Base-by-base conservation (phyloP, 306 rosid genomes). In the Quercus parvula region DNA sequence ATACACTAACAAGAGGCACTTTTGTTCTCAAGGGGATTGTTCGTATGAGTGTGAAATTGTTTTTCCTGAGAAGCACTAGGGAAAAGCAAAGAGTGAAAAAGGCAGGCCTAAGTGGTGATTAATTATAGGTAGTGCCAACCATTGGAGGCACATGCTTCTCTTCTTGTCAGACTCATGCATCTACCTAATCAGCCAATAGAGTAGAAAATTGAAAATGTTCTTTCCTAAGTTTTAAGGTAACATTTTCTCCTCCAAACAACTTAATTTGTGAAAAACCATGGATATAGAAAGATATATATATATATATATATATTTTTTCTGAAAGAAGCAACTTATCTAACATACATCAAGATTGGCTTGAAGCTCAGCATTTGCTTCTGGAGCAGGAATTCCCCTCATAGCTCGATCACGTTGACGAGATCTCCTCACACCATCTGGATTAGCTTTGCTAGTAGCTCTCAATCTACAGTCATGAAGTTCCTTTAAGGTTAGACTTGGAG, bases 331-430 rank as follows among this genome's bases (percentile, higher is more conserved):
- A 77, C 44, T 81, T 70, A 81, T 56, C 46, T 59, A 73, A 77
- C 91, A 66, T 91, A 96, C 99, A 82, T 96, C 99, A 67, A 96
- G 90, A 77, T 96, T 96, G 79, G 89, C 90, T 85, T 93, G 99
- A 84, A 93, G 89, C 85, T 96, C 99, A 30, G 99, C 98, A 83
- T 96, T 90, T 68, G 97, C 99, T 75, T 91, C 98, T 71, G 91
- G 98, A 82, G 87, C 94, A 35, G 98, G 91, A 81, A 90, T 79
- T 81, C 91, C 97, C 84, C 98, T 91, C 24, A 84, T 88, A 75
- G 79, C 82, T 75, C 98, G 89, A 46, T 96, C 98, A 2, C 97
- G 96, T 17, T 92, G 86, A 22, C 97, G 93, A 46, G 97, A 87
- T 86, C 85, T 90, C 94, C 89, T 93, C 59, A 85, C 92, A 69